These are phyloP conservation scores for Recurvomyces mirabilis DNA, from an alignment of 495 filamentous ascomycete species.

Conservation along the genomic window DNA sequence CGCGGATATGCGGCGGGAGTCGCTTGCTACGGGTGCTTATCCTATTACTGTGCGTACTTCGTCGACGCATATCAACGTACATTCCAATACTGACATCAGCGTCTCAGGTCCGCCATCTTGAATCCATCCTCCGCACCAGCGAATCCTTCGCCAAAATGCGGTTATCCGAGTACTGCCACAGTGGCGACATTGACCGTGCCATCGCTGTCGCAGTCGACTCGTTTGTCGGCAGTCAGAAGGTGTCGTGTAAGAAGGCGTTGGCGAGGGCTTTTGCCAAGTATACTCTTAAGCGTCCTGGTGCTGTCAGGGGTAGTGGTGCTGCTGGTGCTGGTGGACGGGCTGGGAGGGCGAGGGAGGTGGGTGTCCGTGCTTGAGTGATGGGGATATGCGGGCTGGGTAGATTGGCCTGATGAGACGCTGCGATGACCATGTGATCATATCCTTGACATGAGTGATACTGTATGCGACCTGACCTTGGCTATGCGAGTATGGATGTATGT, in stretches of 20 bases:
- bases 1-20: conserved; percentile 91
- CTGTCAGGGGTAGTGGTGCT: conserved; percentile 14
- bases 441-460: too few relatives aligned
- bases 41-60: conserved; percentile 75
- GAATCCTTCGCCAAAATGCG: conserved; percentile 95
- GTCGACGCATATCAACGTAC: too few relatives aligned
- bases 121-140: conserved; percentile 90
- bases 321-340: too few relatives aligned
- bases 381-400: too few relatives aligned
- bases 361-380: too few relatives aligned
- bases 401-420: too few relatives aligned
- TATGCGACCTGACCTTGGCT: too few relatives aligned
- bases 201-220: conserved; percentile 95
- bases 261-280: conserved; percentile 97
- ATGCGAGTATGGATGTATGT: too few relatives aligned
- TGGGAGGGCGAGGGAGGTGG: too few relatives aligned
- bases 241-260: conserved; percentile 95
- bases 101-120: conserved; percentile 85
- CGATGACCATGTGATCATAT: too few relatives aligned
- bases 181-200: conserved; percentile 87
- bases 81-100: too few relatives aligned
- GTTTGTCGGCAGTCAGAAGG: conserved; percentile 93
- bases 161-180: conserved; percentile 79
- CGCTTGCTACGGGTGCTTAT: conserved; percentile 85
- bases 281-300: conserved; percentile 29